Conservation (phyloP, 495 filamentous ascomycete genomes). For the Neurospora cerealis region DNA sequence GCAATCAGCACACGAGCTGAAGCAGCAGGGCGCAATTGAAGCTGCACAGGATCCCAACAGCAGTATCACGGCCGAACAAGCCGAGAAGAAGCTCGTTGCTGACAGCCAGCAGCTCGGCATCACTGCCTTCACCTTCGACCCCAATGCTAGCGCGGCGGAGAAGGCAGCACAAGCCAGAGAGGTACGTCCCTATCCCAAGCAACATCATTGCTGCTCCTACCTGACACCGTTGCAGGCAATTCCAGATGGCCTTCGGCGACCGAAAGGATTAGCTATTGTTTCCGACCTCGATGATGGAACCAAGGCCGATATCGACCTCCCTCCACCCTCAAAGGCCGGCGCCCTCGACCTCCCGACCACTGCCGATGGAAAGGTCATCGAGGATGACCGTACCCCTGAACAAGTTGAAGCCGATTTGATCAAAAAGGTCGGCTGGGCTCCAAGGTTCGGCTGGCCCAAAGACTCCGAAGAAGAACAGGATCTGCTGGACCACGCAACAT, state of each 20-base stretch:
- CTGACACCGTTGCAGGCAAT: slow-evolving; percentile 27
- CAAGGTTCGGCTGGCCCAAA: slow-evolving; percentile 58
- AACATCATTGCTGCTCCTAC: neutral
- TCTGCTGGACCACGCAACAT: slow-evolving; percentile 77
- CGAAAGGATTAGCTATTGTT: slow-evolving; percentile 56
- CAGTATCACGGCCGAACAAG: slow-evolving; percentile 55
- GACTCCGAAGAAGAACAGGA: slow-evolving; percentile 49
- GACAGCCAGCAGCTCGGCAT: slow-evolving; percentile 69
- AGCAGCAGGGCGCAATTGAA: slow-evolving; percentile 67
- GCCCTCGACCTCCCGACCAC: slow-evolving; percentile 37
- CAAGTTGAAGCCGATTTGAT: slow-evolving; percentile 52
- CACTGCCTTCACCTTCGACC: slow-evolving; percentile 76
- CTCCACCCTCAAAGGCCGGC: slow-evolving; percentile 59
- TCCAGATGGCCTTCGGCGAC: slow-evolving; percentile 52
- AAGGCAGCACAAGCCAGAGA: slow-evolving; percentile 71
- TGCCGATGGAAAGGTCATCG: slow-evolving; percentile 34
- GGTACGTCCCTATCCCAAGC: slow-evolving; percentile 43
- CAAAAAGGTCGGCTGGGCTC: slow-evolving; percentile 76
- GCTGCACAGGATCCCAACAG: slow-evolving; percentile 59
- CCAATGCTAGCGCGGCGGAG: slow-evolving; percentile 71
- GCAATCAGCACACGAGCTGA: slow-evolving; percentile 49
- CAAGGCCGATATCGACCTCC: slow-evolving; percentile 67
- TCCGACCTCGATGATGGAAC: slow-evolving; percentile 66
- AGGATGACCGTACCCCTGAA: slow-evolving; percentile 38
- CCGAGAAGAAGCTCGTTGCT: slow-evolving; percentile 58